These are phyloP conservation scores for Pisolithus thermaeus DNA, from an alignment of 1,284 basidiomycete species.

Conservation along the genomic window DNA sequence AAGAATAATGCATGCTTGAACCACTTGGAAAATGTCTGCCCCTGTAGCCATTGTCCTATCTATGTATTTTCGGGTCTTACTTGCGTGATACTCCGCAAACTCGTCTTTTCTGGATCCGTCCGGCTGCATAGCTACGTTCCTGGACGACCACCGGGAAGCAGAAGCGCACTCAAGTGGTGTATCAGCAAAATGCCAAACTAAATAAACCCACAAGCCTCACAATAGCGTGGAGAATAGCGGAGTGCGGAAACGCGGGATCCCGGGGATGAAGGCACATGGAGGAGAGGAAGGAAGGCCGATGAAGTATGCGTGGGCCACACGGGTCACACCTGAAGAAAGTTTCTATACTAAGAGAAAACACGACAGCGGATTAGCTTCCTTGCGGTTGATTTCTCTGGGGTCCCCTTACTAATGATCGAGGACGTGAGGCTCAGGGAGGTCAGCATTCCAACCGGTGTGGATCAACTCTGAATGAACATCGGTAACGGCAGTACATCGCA, in stretches of 20 bases:
- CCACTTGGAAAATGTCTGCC: conserved; percentile 74
- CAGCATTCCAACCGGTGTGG: conserved; percentile 75
- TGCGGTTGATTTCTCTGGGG: conserved; percentile 8
- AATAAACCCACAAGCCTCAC: conserved; percentile 28
- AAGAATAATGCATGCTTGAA: conserved; percentile 78
- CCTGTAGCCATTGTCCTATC: conserved; percentile 82
- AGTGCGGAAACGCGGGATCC: conserved; percentile 75
- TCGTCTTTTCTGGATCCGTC: conserved; percentile 71
- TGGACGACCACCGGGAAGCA: conserved; percentile 74
- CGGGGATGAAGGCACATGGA: conserved; percentile 70
- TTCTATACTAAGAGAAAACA: conserved; percentile 49
- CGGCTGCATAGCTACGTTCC: conserved; percentile 55
- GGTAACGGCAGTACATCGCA: conserved; percentile 31
- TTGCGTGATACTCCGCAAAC: conserved; percentile 80
- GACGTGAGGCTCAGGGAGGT: conserved; percentile 65
- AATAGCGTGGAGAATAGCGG: conserved; percentile 78
- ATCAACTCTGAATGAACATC: conserved; percentile 59
- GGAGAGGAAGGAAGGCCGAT: conserved; percentile 71
- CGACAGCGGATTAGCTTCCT: conserved; percentile 2
- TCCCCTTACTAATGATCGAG: conserved; percentile 66
- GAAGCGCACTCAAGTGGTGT: conserved; percentile 65
- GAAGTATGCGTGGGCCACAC: conserved; percentile 72
- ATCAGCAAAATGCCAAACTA: conserved; percentile 12
- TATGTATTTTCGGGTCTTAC: conserved; percentile 76
- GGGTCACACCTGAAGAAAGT: conserved; percentile 80